Evolutionary conservation across 257 asterid species (phyloP), one percentile per base, ranked within the genome.

Genomic region (Anisodus tanguticus): DNA sequence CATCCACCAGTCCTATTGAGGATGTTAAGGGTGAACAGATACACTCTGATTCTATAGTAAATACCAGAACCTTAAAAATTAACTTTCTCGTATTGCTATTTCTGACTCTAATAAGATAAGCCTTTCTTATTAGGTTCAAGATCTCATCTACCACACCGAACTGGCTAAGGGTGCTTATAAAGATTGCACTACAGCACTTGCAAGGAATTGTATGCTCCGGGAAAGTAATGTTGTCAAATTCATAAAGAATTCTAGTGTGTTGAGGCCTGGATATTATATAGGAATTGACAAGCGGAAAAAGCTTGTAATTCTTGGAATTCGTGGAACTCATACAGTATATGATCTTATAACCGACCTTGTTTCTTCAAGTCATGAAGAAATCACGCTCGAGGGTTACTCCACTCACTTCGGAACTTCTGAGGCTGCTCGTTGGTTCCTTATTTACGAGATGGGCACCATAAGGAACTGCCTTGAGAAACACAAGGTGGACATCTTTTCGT

Each of bases 371-470:
- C 92, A 92, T 62, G 98, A 95, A 82, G 99, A 93, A 85, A 82
- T 92, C 82, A 90, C 98, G 8, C 88, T 67, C 43, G 98, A 97
- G 85, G 98, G 98, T 79, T 93, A 92, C 87, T 91, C 97, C 13
- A 87, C 97, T 66, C 99, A 97, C 88, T 97, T 90, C 83, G 99
- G 99, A 64, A 91, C 96, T 12, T 95, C 97, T 70, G 98, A 95
- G 93, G 97, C 98, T 79, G 97, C 98, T 84, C 94, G 97, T 62
- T 97, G 98, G 98, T 97, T 97, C 90, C 88, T 95, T 60, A 79
- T 60, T 81, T 91, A 93, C 80, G 99, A 95, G 90, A 85, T 93
- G 58, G 92, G 31, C 85, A 91, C 98, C 83, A 84, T 97, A 82
- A 93, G 94, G 85, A 89, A 85, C 74, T 93, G 95, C 86, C 91